These are phyloP conservation scores for Aureobasidium lini DNA, from an alignment of 2,329 filamentous ascomycete species.

Conservation along the genomic window DNA sequence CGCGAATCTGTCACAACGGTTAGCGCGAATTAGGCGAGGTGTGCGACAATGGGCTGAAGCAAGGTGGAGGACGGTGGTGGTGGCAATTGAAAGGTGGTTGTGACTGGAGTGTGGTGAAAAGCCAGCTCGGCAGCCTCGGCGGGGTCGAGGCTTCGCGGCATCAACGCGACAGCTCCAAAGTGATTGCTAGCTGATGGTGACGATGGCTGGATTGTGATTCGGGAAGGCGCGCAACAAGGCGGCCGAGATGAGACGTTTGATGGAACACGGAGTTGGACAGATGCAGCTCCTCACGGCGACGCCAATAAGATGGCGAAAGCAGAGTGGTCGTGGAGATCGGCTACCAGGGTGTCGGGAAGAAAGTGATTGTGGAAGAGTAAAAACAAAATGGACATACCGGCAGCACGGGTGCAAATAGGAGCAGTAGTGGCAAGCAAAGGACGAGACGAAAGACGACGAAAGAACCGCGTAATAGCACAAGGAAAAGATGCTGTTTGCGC, in stretches of 20 bases:
- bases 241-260: not conserved
- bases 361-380: not conserved
- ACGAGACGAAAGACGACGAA: constrained; percentile 14
- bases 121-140: constrained; percentile 11
- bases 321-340: constrained; percentile 5
- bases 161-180: constrained; percentile 8
- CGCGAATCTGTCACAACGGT: constrained; percentile 14
- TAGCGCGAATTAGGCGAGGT: constrained; percentile 3
- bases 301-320: constrained; percentile 8
- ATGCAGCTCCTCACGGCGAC: constrained; percentile 8
- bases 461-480: constrained; percentile 13
- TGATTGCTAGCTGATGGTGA: not conserved
- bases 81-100: not conserved
- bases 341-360: constrained; percentile 11
- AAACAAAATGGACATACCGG: constrained; percentile 6
- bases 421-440: constrained; percentile 10
- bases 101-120: constrained; percentile 7
- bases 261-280: not conserved
- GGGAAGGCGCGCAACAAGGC: not conserved
- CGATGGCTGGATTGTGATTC: not conserved
- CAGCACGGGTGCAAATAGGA: constrained; percentile 11
- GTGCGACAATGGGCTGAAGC: constrained; percentile 2
- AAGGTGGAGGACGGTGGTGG: not conserved
- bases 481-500: constrained; percentile 14
- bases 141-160: constrained; percentile 9